phyloP scores from a whole-genome alignment of 192 early-diverging fungal genomes.

The Coemansia pectinata region DNA sequence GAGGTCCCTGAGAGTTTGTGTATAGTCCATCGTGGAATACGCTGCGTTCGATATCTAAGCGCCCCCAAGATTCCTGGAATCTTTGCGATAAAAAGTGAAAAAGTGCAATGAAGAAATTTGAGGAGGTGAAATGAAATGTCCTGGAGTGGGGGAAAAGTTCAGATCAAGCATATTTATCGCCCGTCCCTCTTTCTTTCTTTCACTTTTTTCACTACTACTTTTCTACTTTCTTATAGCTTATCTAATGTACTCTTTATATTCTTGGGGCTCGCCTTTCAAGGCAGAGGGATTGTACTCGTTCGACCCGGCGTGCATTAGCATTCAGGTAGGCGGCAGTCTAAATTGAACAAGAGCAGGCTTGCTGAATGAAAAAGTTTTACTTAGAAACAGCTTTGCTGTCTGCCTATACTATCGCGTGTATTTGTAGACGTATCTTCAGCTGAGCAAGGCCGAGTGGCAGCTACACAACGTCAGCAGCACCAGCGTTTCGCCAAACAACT shows the following conservation, averaged over 20 bases:
- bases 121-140: background rate
- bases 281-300: slow-evolving; percentile 42
- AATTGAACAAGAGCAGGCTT: background rate
- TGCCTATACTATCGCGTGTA: background rate
- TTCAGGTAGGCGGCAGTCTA: slow-evolving; percentile 25
- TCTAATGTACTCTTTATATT: slow-evolving; percentile 42
- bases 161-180: background rate
- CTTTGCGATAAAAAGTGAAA: background rate
- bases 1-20: slow-evolving; percentile 27
- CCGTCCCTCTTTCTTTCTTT: background rate
- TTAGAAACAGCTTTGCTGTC: background rate
- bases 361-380: background rate
- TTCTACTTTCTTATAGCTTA: background rate
- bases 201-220: background rate
- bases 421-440: slow-evolving; percentile 45
- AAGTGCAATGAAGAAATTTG: background rate
- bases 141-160: background rate
- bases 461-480: slow-evolving; percentile 33
- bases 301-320: slow-evolving; percentile 43
- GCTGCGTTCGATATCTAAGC: background rate
- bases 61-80: background rate
- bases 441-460: slow-evolving; percentile 47
- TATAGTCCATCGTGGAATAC: slow-evolving; percentile 37
- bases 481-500: slow-evolving; percentile 32
- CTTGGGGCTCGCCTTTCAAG: slow-evolving; percentile 49